Evolutionary conservation across 768 basidiomycete genomes (phyloP), one percentile per base, ranked within the genome.

Genomic region (Tulasnella sp.): DNA sequence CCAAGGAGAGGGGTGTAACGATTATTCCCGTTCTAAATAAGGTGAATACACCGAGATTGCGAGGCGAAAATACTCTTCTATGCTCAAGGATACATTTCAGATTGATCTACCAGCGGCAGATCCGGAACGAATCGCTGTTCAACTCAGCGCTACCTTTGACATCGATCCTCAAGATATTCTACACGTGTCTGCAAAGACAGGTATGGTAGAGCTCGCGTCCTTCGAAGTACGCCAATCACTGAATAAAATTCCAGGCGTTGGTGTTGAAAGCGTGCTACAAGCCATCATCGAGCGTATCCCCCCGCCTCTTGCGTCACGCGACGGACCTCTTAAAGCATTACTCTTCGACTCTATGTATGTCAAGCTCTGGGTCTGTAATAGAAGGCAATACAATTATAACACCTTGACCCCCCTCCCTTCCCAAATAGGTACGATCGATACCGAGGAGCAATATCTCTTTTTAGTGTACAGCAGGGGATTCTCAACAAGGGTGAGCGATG

Each of bases 1-100:
- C 94, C 3, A 77, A 75, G 68, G 90, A 93, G 67, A 77, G 83
- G 38, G 84, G 86, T 1, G 71, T 94, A 27, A 83, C 76, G 42
- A 85, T 96, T 49, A 85, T 96, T 49, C 92, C 93, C 9, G 86
- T 97, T 21, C 73, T 96, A 34, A 98, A 96, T 75, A 98, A 96
- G 78, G 90, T 86, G 41, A 55, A 62, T 60, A 24, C 31, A 12
- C 44, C 9, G 5, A n/a, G n/a, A n/a, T n/a, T n/a, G n/a, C n/a
- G n/a, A n/a, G n/a, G n/a, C n/a, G n/a, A n/a, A n/a, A n/a, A n/a
- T n/a, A n/a, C n/a, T 31, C 49, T 11, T 10, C 17, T 43, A 12
- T 9, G 31, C 54, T n/a, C n/a, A n/a, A n/a, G n/a, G n/a, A n/a
- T n/a, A n/a, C n/a, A n/a, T n/a, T n/a, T n/a, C n/a, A 93, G 90